Percentiles rank a stretch among this genome's conserved stretches.
Conservation (phyloP, 1,139 yeast species). For the Protomyces lactucae-debilis region DNA sequence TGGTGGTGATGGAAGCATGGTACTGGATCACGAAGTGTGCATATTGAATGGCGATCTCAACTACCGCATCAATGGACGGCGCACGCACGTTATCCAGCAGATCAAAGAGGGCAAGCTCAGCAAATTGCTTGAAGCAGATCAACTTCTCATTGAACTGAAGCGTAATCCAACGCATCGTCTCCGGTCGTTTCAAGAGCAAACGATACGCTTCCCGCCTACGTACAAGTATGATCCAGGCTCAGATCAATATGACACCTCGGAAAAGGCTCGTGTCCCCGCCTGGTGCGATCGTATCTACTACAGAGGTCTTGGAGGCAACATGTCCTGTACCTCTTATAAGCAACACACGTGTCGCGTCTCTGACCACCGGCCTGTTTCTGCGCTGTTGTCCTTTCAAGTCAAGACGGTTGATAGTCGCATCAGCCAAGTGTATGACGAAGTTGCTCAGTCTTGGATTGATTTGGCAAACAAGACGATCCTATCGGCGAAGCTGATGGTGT, state of each 20-base stretch:
- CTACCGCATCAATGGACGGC: conserved; percentile 66
- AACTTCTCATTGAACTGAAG: conserved; percentile 65
- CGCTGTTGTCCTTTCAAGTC: conserved; percentile 55
- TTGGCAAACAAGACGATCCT: conserved; percentile 22
- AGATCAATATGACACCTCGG: conserved; percentile 71
- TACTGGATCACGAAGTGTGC: conserved; percentile 74
- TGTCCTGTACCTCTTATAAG: conserved; percentile 35
- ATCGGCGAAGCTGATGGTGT: background rate
- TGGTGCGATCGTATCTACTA: conserved; percentile 91
- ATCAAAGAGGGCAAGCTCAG: conserved; percentile 50
- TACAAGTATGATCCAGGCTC: conserved; percentile 88
- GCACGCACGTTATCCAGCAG: conserved; percentile 61
- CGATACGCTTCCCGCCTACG: conserved; percentile 73
- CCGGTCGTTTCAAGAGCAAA: conserved; percentile 66
- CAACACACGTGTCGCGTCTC: conserved; percentile 52
- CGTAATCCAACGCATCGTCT: conserved; percentile 59
- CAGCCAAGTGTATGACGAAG: conserved; percentile 11
- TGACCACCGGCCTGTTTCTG: conserved; percentile 89
- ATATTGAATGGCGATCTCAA: conserved; percentile 93
- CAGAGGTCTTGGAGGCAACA: conserved; percentile 44
- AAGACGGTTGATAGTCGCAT: conserved; percentile 23
- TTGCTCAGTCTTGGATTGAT: conserved; percentile 23
- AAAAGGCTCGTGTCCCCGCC: conserved; percentile 88
- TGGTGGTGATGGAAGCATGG: conserved; percentile 48
- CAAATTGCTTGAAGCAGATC: conserved; percentile 66